Percentiles rank a stretch among this genome's conserved stretches.
These are phyloP conservation scores for Erodium chrysanthum DNA, from an alignment of 441 rosid genomes.

Conservation along the genomic window DNA sequence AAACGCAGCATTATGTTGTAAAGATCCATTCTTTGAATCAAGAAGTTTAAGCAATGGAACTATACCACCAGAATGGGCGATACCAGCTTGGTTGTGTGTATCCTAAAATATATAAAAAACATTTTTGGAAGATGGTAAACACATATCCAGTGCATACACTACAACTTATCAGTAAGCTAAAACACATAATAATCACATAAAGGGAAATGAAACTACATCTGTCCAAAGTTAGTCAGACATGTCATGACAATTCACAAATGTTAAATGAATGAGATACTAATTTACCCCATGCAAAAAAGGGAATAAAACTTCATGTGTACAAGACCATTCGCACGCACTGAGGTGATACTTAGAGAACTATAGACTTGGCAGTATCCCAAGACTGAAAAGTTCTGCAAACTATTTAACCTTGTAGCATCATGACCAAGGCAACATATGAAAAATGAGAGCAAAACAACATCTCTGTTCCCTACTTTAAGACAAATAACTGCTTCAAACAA, in stretches of 20 bases:
- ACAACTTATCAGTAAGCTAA: background rate
- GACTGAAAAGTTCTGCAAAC: too few relatives aligned
- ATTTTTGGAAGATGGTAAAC: constrained; percentile 3
- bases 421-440: too few relatives aligned
- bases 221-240: too few relatives aligned
- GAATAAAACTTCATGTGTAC: background rate
- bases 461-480: too few relatives aligned
- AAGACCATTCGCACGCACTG: background rate
- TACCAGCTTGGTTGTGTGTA: constrained; percentile 60
- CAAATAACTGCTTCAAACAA: background rate
- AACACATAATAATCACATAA: background rate
- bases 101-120: constrained; percentile 33
- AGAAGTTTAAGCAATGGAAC: constrained; percentile 43
- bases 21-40: constrained; percentile 43
- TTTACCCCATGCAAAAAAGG: background rate
- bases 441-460: too few relatives aligned
- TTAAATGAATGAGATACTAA: too few relatives aligned
- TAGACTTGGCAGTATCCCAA: too few relatives aligned
- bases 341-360: too few relatives aligned
- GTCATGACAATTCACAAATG: too few relatives aligned
- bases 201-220: background rate
- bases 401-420: too few relatives aligned
- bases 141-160: background rate
- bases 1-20: constrained; percentile 71
- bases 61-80: constrained; percentile 51